Percentiles rank a stretch among this genome's conserved stretches.
Conservation (phyloP, 2,329 filamentous ascomycete genomes). For the Pyricularia sp. region DNA sequence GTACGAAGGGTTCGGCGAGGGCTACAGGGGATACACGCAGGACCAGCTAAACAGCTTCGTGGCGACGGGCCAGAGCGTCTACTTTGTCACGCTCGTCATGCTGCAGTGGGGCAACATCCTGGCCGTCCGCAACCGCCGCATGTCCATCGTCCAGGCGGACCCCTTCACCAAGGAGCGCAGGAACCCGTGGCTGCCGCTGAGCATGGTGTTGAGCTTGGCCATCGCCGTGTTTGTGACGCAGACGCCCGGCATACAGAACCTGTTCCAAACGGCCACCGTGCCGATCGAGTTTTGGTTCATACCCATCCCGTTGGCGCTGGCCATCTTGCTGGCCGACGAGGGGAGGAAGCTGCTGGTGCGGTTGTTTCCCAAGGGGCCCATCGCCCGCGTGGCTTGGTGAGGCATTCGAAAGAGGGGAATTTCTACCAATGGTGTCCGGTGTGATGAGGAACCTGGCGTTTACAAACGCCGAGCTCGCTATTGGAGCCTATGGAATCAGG, state of each 20-base stretch:
- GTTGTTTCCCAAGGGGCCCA: conserved; percentile 39
- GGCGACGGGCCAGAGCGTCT: conserved; percentile 57
- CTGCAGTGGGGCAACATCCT: conserved; percentile 73
- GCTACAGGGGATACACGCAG: conserved; percentile 35
- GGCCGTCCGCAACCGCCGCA: conserved; percentile 50
- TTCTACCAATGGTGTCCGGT: too few relatives aligned
- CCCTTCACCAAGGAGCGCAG: conserved; percentile 53
- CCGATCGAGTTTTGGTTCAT: conserved; percentile 66
- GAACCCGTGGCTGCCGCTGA: conserved; percentile 57
- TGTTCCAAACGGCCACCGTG: conserved; percentile 49
- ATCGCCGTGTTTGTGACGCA: conserved; percentile 63
- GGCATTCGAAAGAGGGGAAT: too few relatives aligned
- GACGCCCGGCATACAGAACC: conserved; percentile 48
- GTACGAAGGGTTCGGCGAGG: conserved; percentile 54
- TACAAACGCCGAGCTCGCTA: too few relatives aligned
- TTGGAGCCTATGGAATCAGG: too few relatives aligned
- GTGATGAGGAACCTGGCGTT: too few relatives aligned
- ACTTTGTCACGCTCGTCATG: conserved; percentile 69
- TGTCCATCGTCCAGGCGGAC: conserved; percentile 60
- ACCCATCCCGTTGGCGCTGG: conserved; percentile 58
- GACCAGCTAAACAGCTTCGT: conserved; percentile 41
- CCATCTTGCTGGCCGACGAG: conserved; percentile 53
- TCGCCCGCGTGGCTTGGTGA: conserved; percentile 53
- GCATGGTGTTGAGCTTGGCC: conserved; percentile 53
- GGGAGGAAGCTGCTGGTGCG: conserved; percentile 49